A percentile compares a stretch with the other conserved stretches of the same genome.
Conservation (phyloP, 345 rosid genomes). For the Salix brachista region DNA sequence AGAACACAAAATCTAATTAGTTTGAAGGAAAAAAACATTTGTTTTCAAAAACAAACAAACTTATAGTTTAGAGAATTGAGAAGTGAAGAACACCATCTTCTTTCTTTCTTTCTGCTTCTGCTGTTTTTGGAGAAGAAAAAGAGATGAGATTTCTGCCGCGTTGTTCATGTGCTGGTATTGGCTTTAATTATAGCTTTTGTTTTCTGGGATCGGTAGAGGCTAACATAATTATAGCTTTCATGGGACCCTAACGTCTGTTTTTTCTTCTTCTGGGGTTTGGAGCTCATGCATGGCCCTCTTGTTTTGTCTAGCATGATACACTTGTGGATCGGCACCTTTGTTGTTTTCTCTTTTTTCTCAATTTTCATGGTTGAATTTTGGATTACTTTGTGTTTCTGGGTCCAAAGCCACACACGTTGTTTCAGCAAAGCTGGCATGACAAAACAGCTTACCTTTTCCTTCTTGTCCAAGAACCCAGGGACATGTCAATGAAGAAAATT, state of each 20-base stretch:
- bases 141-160: not conserved
- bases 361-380: not conserved
- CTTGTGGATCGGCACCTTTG: not conserved
- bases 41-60: too few species aligned
- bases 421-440: not conserved
- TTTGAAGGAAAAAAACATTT: too few species aligned
- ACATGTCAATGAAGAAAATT: too few species aligned
- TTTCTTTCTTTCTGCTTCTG: not conserved
- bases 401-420: not conserved
- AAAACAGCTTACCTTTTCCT: not conserved
- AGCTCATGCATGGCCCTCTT: constrained; percentile 28
- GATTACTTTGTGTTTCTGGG: not conserved
- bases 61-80: too few species aligned
- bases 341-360: not conserved
- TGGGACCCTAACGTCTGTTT: too few species aligned
- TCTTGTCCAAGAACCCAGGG: too few species aligned
- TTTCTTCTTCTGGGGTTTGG: constrained; percentile 3
- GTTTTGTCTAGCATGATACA: constrained; percentile 27
- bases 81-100: not conserved
- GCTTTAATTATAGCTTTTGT: constrained; percentile 37
- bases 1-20: too few species aligned
- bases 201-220: constrained; percentile 27
- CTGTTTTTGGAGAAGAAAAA: not conserved
- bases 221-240: not conserved
- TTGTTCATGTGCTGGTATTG: constrained; percentile 17